These are phyloP conservation scores for Margaritispora aquatica DNA, from an alignment of 495 filamentous ascomycete species.

Conservation along the genomic window DNA sequence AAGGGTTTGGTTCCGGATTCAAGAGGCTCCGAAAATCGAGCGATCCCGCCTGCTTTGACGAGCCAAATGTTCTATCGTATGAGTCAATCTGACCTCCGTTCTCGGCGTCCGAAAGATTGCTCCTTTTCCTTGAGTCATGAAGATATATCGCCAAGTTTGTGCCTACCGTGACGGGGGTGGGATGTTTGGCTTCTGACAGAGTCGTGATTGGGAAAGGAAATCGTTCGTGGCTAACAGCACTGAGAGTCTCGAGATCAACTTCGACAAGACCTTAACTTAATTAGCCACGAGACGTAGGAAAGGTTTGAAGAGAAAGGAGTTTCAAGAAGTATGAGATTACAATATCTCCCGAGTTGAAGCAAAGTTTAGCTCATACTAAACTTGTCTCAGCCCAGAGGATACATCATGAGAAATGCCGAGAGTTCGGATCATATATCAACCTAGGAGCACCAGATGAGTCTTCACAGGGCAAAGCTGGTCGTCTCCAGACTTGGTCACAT, in stretches of 20 bases:
- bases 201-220: slow-evolving; percentile 83
- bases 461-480: too few species aligned
- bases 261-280: slow-evolving; percentile 56
- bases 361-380: too few species aligned
- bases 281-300: slow-evolving; percentile 5
- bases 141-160: slow-evolving; percentile 80
- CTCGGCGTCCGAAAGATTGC: slow-evolving; percentile 10
- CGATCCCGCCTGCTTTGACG: slow-evolving; percentile 21
- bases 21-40: slow-evolving; percentile 26
- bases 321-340: too few species aligned
- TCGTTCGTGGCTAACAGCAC: slow-evolving; percentile 60
- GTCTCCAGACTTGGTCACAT: too few species aligned
- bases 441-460: too few species aligned
- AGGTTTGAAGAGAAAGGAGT: too few species aligned
- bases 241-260: slow-evolving; percentile 74
- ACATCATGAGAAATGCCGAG: too few species aligned
- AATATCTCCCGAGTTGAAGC: too few species aligned
- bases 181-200: slow-evolving; percentile 67
- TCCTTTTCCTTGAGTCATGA: slow-evolving; percentile 60
- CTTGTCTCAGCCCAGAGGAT: background rate
- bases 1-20: slow-evolving; percentile 36
- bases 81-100: slow-evolving; percentile 30
- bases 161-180: slow-evolving; percentile 76
- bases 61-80: slow-evolving; percentile 4
- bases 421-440: too few species aligned